phyloP scores from a whole-genome alignment of 225 moss, liverwort and hornwort genomes.

The Marchantia paleacea region DNA sequence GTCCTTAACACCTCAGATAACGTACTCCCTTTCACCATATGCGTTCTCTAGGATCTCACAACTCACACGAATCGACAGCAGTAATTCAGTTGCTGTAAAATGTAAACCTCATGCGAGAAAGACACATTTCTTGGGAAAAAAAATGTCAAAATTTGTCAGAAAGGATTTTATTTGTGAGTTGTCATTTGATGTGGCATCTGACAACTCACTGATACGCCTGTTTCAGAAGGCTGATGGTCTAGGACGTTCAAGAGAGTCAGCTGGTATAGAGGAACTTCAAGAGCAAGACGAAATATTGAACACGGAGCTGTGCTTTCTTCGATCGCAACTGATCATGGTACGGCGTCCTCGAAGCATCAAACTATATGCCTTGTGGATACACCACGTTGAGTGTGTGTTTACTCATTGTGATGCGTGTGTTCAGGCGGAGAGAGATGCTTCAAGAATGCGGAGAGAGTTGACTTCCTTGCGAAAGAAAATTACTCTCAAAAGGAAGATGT shows the following conservation, averaged over 20 bases:
- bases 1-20: constrained; percentile 6
- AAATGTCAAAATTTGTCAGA: neutral
- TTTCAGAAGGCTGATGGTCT: neutral
- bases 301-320: constrained; percentile 26
- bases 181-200: neutral
- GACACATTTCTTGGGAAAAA: neutral
- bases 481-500: constrained; percentile 15
- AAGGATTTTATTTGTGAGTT: neutral
- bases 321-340: constrained; percentile 27
- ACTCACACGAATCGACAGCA: neutral
- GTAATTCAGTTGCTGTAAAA: neutral
- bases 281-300: constrained; percentile 22
- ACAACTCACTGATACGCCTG: neutral
- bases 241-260: neutral
- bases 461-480: constrained; percentile 19
- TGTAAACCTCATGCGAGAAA: neutral
- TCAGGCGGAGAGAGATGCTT: constrained; percentile 33
- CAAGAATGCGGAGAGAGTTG: constrained; percentile 29
- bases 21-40: neutral
- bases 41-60: neutral
- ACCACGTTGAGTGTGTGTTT: neutral
- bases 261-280: neutral
- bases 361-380: too few relatives aligned
- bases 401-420: neutral
- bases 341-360: neutral